Base-by-base conservation (phyloP, 2,329 filamentous ascomycete genomes). In the Myriosclerotinia scirpicola region DNA sequence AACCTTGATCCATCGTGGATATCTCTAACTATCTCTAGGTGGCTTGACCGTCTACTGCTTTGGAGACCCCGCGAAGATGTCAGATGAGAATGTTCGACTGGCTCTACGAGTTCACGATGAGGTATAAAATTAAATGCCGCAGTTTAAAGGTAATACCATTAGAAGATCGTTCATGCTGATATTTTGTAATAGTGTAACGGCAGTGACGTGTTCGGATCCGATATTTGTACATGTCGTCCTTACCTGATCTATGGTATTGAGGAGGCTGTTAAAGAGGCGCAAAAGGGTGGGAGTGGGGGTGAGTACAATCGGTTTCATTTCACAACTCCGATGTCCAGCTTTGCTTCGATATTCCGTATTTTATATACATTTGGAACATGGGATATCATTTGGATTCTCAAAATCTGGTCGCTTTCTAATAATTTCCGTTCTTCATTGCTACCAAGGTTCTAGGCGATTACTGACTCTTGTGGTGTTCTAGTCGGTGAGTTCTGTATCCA, bases 211-310 rank as follows among this genome's bases (percentile, higher is more conserved):
- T 99, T 98, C 77, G 93, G 94, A 68, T 97, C 93, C 26, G 95
- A 99, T 77, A 99, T 98, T 75, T 98, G 95, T 81, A 98, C 95
- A 14, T 98, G 94, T 79, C 86, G 92, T 66, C 95, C 95, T 20
- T 98, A 98, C 77, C 87, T 98, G 67, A 96, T 96, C 75, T 98
- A 96, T 77, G 95, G 95, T 69, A 96, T 99, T 69, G 93, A 97
- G 75, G 95, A 99, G 79, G 95, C 95, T 15, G 94, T 99, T 73
- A 97, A 96, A 76, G 93, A 98, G 80, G 95, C 95, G 14, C 95
- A 98, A 77, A 92, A 72, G 65, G 70, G 71, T 63, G 71, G 71
- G 34, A 72, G 70, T 67, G 71, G 71, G 50, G 71, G 71, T 64
- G 34, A 60, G 58, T 60, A 38, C 58, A 60, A 26, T 22, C 20